Evolutionary conservation across 1,139 yeast genomes (phyloP).

Genomic region (Zygoascus sp.): DNA sequence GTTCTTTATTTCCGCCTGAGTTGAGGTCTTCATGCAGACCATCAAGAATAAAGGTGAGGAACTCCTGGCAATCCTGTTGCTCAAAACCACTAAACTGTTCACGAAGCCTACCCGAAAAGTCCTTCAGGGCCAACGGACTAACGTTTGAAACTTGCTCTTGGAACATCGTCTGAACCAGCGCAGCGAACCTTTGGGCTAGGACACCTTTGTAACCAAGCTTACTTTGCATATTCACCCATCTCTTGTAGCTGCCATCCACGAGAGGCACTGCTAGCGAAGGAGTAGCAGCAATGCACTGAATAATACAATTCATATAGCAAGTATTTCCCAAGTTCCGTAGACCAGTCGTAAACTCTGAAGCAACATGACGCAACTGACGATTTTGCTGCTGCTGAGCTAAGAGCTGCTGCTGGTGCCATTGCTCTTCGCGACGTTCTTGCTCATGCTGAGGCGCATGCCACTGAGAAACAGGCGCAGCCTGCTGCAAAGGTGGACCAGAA

Average conservation of each 20-base stretch:
- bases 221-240: slow-evolving; percentile 70
- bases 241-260: slow-evolving; percentile 54
- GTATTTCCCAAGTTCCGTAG: slow-evolving; percentile 82
- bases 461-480: not conserved
- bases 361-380: slow-evolving; percentile 7
- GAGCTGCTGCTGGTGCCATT: slow-evolving; percentile 9
- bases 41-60: slow-evolving; percentile 76
- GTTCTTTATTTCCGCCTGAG: slow-evolving; percentile 54
- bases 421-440: slow-evolving; percentile 7
- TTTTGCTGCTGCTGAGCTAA: slow-evolving; percentile 9
- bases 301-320: slow-evolving; percentile 87
- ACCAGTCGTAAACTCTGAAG: slow-evolving; percentile 45
- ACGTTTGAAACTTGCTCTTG: slow-evolving; percentile 46
- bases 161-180: slow-evolving; percentile 57
- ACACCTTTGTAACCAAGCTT: slow-evolving; percentile 80
- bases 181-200: slow-evolving; percentile 68
- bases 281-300: slow-evolving; percentile 72
- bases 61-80: slow-evolving; percentile 94
- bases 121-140: slow-evolving; percentile 57
- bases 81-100: slow-evolving; percentile 68
- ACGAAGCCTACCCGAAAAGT: slow-evolving; percentile 63
- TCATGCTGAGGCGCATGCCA: slow-evolving; percentile 12
- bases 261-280: slow-evolving; percentile 46
- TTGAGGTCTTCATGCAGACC: slow-evolving; percentile 86
- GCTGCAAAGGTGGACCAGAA: not conserved